A percentile compares a stretch with the other conserved stretches of the same genome.
These are phyloP conservation scores for Podospora pseudocomata DNA, from an alignment of 495 filamentous ascomycete genomes.

Conservation along the genomic window DNA sequence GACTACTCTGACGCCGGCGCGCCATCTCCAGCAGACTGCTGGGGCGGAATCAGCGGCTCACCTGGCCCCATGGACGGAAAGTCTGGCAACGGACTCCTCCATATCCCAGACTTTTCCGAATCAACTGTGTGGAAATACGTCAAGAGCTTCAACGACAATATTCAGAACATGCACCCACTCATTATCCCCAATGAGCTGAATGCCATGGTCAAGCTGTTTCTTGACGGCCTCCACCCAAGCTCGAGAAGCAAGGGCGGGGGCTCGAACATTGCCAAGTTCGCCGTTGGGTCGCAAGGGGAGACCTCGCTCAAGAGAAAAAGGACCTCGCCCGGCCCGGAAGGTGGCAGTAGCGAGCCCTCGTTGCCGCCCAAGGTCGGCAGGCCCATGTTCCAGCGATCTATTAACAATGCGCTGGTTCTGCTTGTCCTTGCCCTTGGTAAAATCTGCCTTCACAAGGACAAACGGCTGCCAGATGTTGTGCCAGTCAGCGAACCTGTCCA, in stretches of 20 bases:
- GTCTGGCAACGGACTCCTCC: constrained; percentile 33
- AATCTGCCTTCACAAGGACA: constrained; percentile 64
- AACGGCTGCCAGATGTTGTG: constrained; percentile 57
- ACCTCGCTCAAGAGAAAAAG: constrained; percentile 58
- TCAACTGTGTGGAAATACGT: constrained; percentile 61
- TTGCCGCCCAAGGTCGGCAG: constrained; percentile 37
- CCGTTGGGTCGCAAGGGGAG: constrained; percentile 30
- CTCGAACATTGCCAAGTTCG: constrained; percentile 29
- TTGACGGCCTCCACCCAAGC: constrained; percentile 39
- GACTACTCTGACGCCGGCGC: constrained; percentile 48
- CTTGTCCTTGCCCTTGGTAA: constrained; percentile 82
- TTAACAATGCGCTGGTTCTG: constrained; percentile 72
- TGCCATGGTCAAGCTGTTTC: constrained; percentile 48
- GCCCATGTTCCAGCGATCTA: constrained; percentile 52
- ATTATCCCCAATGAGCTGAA: constrained; percentile 52
- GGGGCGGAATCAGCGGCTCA: constrained; percentile 48
- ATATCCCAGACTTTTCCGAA: constrained; percentile 61
- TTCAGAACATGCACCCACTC: constrained; percentile 90
- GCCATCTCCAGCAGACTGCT: constrained; percentile 46
- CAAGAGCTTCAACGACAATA: constrained; percentile 68
- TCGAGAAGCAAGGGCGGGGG: constrained; percentile 18
- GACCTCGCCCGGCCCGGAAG: constrained; percentile 39
- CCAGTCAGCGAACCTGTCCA: constrained; percentile 39
- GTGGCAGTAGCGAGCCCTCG: constrained; percentile 29
- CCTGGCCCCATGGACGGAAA: constrained; percentile 37